phyloP scores from a whole-genome alignment of 2,329 filamentous ascomycete species.

The Cercospora citrullina region DNA sequence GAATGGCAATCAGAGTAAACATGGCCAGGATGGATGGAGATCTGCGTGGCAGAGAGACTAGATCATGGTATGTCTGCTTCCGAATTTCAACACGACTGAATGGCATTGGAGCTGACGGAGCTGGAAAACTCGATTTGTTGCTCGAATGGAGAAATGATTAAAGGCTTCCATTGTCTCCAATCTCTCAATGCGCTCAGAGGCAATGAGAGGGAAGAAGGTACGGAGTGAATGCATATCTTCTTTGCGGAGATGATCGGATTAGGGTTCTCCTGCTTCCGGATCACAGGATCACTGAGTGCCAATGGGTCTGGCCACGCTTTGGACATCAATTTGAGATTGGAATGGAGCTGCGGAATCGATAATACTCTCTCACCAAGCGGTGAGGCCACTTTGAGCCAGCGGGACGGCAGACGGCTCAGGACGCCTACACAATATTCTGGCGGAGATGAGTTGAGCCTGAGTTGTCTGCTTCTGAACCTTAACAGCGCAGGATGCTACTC shows the following conservation, averaged over 20 bases:
- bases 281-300: not conserved
- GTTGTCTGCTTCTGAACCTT: not conserved
- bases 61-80: not conserved
- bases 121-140: not conserved
- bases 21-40: not conserved
- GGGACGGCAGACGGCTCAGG: not conserved
- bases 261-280: not conserved
- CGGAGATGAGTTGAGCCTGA: not conserved
- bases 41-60: not conserved
- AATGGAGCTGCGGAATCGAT: not conserved
- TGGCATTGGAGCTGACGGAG: not conserved
- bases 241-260: not conserved
- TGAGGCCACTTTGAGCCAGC: not conserved
- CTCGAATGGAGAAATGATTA: not conserved
- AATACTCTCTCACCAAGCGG: not conserved
- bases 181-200: not conserved
- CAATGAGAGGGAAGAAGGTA: not conserved
- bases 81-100: not conserved
- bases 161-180: not conserved
- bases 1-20: not conserved
- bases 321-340: not conserved
- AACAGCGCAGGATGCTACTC: not conserved
- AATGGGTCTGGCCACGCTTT: not conserved
- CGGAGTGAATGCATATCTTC: not conserved
- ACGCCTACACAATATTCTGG: not conserved